A percentile compares a stretch with the other conserved stretches of the same genome.
These are phyloP conservation scores for Parietaria judaica DNA, from an alignment of 306 rosid genomes.

Conservation along the genomic window DNA sequence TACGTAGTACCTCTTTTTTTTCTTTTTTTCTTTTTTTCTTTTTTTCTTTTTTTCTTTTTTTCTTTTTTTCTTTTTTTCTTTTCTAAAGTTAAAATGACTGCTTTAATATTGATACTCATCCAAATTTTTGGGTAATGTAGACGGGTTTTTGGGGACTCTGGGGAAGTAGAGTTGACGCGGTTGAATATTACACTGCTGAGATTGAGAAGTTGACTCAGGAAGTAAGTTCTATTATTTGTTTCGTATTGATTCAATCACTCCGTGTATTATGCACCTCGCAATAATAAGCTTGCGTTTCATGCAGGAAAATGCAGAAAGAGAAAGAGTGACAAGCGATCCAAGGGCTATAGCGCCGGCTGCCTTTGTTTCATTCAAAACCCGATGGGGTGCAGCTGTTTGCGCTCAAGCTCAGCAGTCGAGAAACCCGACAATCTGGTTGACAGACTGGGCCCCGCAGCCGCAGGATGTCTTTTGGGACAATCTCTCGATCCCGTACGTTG, in stretches of 20 bases:
- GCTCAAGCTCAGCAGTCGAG: slow-evolving; percentile 91
- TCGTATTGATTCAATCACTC: not conserved
- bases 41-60: too few species aligned
- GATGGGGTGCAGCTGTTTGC: slow-evolving; percentile 93
- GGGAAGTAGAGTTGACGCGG: slow-evolving; percentile 65
- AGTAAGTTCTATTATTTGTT: slow-evolving; percentile 32
- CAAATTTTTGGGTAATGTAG: slow-evolving; percentile 37
- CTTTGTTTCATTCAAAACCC: slow-evolving; percentile 77
- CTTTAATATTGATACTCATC: not conserved
- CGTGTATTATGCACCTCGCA: not conserved
- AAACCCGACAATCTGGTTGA: slow-evolving; percentile 77
- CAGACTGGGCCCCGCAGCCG: slow-evolving; percentile 98
- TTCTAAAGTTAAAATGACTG: not conserved
- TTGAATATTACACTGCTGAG: slow-evolving; percentile 40
- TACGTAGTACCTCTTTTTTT: slow-evolving; percentile 8
- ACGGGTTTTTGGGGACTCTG: slow-evolving; percentile 63
- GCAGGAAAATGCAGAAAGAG: slow-evolving; percentile 83
- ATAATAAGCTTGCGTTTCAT: slow-evolving; percentile 15
- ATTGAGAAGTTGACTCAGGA: slow-evolving; percentile 39
- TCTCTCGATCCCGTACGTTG: slow-evolving; percentile 79
- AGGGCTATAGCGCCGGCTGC: slow-evolving; percentile 74
- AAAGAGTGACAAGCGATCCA: slow-evolving; percentile 44
- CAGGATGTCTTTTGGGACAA: slow-evolving; percentile 77
- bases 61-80: too few species aligned
- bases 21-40: too few species aligned